These are phyloP conservation scores for Sonneratia alba DNA, from an alignment of 345 rosid species.

Conservation along the genomic window DNA sequence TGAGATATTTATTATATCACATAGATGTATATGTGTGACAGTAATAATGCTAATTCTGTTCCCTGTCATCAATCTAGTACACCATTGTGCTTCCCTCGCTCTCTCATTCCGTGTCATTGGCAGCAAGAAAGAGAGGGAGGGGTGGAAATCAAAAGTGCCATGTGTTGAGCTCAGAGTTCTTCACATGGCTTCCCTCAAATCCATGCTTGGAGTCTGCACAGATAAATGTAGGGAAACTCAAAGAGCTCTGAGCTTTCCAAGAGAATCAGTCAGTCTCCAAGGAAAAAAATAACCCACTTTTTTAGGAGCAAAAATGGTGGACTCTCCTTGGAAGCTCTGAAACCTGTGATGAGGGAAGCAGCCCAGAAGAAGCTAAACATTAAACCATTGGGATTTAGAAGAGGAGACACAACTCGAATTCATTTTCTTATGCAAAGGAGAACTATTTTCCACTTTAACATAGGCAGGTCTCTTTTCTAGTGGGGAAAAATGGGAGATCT, in stretches of 20 bases:
- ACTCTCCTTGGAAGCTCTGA: neutral
- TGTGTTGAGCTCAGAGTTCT: slow-evolving; percentile 31
- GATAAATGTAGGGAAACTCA: slow-evolving; percentile 1
- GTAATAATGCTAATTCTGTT: neutral
- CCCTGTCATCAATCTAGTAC: neutral
- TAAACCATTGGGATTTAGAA: neutral
- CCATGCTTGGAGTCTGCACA: slow-evolving; percentile 17
- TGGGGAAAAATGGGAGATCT: too few relatives aligned
- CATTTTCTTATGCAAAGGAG: too few relatives aligned
- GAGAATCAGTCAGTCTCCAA: slow-evolving; percentile 17
- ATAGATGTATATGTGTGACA: neutral
- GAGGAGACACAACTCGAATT: neutral
- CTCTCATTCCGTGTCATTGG: slow-evolving; percentile 1
- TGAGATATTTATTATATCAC: neutral
- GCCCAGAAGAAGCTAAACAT: neutral
- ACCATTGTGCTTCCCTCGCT: neutral
- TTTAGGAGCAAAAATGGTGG: neutral
- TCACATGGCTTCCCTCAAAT: slow-evolving; percentile 32
- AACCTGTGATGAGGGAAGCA: neutral
- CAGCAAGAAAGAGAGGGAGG: neutral
- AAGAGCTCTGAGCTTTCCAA: neutral
- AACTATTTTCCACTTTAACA: too few relatives aligned
- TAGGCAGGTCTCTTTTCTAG: too few relatives aligned
- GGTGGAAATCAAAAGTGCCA: slow-evolving; percentile 16
- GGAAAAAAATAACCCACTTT: neutral